phyloP scores from a whole-genome alignment of 352 stramenopile species.

The Thalassiosira pacifica region DNA sequence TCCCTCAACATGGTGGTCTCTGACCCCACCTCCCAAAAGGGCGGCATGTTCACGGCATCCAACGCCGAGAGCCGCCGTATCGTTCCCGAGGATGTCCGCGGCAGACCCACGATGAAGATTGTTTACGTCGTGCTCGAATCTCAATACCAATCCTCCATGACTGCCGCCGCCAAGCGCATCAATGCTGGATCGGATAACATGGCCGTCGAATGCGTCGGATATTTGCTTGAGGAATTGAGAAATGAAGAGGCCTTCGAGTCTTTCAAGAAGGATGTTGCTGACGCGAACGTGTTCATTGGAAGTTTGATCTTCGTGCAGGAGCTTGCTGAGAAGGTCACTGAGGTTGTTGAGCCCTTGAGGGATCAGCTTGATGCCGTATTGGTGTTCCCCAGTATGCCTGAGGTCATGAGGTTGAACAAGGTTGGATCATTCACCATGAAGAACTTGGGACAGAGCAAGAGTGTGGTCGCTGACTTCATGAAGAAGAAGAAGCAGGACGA shows the following conservation, averaged over 20 bases:
- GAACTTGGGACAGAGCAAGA: conserved; percentile 90
- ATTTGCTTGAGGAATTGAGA: conserved; percentile 89
- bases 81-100: conserved; percentile 79
- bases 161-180: conserved; percentile 89
- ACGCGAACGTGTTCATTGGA: conserved; percentile 91
- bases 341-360: conserved; percentile 87
- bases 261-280: conserved; percentile 89
- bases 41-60: conserved; percentile 88
- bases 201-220: conserved; percentile 90
- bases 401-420: conserved; percentile 92
- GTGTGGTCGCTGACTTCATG: conserved; percentile 90
- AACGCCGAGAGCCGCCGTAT: conserved; percentile 88
- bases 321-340: conserved; percentile 89
- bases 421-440: conserved; percentile 91
- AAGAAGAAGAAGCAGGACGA: conserved; percentile 92
- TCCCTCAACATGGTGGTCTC: conserved; percentile 76
- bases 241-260: conserved; percentile 87
- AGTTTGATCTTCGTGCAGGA: conserved; percentile 91
- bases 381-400: conserved; percentile 90
- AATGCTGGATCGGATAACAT: conserved; percentile 89
- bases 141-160: conserved; percentile 90
- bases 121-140: conserved; percentile 91
- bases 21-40: conserved; percentile 63
- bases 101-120: conserved; percentile 89
- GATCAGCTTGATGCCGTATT: conserved; percentile 89